Evolutionary conservation across 257 asterid genomes (phyloP), one percentile per base, ranked within the genome.

Genomic region (Nyctanthes arbortristis): DNA sequence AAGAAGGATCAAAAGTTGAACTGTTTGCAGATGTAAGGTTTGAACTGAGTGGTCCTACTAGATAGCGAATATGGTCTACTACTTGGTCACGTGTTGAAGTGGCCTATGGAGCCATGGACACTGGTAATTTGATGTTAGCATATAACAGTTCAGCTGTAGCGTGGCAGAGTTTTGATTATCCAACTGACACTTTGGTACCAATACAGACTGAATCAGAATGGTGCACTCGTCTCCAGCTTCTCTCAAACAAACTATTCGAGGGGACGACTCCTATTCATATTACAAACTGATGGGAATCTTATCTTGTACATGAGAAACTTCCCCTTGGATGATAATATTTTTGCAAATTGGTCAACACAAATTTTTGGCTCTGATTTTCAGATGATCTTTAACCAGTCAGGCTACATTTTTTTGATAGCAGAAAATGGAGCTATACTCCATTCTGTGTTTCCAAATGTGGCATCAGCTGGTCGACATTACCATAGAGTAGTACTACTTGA

Each of bases 401-500:
- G 84, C 9, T 14, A 14, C 33, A n/a, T n/a, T n/a, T n/a, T 75
- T 7, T 70, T 30, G 37, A 1, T 66, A 29, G 65, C 31, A 47
- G 66, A 49, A 7, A 79, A 67, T 54, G 45, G 73, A 8, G 27
- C 33, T 73, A 0, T 0, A 0, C 0, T 30, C 47, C 0, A 2
- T 33, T 7, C 55, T 35, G 6, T 54, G 31, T 54, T 22, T 1
- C 3, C 6, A 8, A 52, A 13, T 24, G 7, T 63, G 18, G 62
- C 28, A n/a, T 45, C 74, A 1, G 33, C 36, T 10, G 27, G 62
- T 12, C 49, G 20, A 34, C 1, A 14, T 27, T 75, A 78, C 7
- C 59, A 40, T 18, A 67, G 76, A 37, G 79, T 72, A 18, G 65
- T 69, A 13, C 13, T 78, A n/a, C n/a, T n/a, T n/a, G n/a, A n/a